These are phyloP conservation scores for Isatis tinctoria DNA, from an alignment of 345 rosid genomes.

Conservation along the genomic window DNA sequence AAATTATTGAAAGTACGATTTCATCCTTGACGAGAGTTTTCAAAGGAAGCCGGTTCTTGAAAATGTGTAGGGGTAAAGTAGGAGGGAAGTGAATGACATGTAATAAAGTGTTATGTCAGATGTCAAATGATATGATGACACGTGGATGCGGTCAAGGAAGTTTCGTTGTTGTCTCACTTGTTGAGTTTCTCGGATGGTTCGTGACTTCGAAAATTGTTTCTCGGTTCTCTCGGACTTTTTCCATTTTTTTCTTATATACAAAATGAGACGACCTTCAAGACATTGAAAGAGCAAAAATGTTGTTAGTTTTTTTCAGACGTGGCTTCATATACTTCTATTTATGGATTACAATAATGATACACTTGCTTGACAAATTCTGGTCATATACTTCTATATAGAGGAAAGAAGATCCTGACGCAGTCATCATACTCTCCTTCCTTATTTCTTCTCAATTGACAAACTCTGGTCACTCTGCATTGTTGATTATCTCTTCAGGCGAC, in stretches of 20 bases:
- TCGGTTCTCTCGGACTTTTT: not conserved
- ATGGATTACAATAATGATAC: not conserved
- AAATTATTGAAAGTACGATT: not conserved
- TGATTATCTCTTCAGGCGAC: not conserved
- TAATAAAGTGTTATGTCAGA: not conserved
- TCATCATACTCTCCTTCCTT: not conserved
- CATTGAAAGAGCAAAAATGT: not conserved
- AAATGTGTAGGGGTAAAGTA: conserved; percentile 2
- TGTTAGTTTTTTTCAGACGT: not conserved
- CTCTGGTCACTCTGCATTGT: not conserved
- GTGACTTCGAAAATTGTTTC: not conserved
- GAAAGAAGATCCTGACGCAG: not conserved
- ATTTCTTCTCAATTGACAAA: not conserved
- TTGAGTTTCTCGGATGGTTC: conserved; percentile 3
- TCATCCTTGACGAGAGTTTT: not conserved
- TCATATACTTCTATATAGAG: not conserved
- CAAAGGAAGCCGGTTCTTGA: not conserved
- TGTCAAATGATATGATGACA: not conserved
- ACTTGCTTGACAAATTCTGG: too few relatives aligned
- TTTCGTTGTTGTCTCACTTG: conserved; percentile 12
- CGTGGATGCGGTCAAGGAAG: conserved; percentile 15
- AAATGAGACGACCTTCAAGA: not conserved
- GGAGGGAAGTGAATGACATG: not conserved
- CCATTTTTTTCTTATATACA: too few relatives aligned
- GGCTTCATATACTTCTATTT: not conserved